phyloP scores from a whole-genome alignment of 225 moss, liverwort and hornwort genomes.

The Polytrichum commune region DNA sequence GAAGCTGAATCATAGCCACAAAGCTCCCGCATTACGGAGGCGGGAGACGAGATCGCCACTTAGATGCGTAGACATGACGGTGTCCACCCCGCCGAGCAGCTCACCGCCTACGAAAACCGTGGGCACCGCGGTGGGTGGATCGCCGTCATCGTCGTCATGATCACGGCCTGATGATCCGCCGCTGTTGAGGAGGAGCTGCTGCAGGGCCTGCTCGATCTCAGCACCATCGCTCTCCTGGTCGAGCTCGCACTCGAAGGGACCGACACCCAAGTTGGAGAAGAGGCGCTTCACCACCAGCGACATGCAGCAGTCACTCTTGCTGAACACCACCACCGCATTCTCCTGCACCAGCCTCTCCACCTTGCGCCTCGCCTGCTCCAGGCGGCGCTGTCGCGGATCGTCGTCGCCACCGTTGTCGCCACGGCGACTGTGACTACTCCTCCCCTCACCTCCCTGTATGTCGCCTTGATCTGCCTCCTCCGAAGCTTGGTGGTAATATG shows the following conservation, averaged over 20 bases:
- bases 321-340: slow-evolving; percentile 69
- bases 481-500: no score
- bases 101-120: no score
- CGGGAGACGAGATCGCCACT: no score
- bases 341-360: slow-evolving; percentile 53
- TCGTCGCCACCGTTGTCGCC: neutral
- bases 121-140: slow-evolving; percentile 18
- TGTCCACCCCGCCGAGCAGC: no score
- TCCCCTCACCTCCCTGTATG: no score
- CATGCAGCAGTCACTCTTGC: slow-evolving; percentile 65
- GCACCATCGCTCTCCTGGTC: slow-evolving; percentile 55
- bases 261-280: slow-evolving; percentile 62
- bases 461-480: no score
- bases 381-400: slow-evolving; percentile 6
- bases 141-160: no score
- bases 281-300: slow-evolving; percentile 70
- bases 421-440: no score
- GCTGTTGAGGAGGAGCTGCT: no score
- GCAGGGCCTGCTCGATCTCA: slow-evolving; percentile 47
- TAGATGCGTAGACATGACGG: no score
- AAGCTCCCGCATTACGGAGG: no score
- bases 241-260: slow-evolving; percentile 61
- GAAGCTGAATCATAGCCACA: no score
- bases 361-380: slow-evolving; percentile 28
- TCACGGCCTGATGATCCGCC: neutral